A percentile compares a stretch with the other conserved stretches of the same genome.
Conservation (phyloP, 371 early-diverging fungal genomes). For the Mycotypha africana region DNA sequence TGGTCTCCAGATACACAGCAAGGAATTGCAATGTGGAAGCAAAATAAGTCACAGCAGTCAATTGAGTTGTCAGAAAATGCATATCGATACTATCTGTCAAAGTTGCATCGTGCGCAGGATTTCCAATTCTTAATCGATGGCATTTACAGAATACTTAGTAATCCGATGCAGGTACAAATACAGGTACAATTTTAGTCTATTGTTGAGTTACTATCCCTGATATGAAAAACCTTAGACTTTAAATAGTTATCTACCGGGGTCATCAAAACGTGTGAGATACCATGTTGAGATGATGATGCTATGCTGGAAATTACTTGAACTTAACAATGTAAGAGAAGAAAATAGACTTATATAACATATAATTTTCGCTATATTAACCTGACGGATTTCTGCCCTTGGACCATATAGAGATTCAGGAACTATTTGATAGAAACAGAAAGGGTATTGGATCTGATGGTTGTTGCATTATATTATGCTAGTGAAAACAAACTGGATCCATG, state of each 20-base stretch:
- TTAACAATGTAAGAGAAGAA: slow-evolving; percentile 56
- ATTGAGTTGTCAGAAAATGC: slow-evolving; percentile 35
- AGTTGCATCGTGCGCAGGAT: slow-evolving; percentile 69
- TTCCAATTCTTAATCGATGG: slow-evolving; percentile 65
- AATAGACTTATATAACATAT: no score
- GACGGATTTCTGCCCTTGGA: no score
- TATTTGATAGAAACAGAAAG: slow-evolving; percentile 73
- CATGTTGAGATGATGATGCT: slow-evolving; percentile 67
- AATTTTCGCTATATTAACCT: no score
- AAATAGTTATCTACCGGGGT: slow-evolving; percentile 67
- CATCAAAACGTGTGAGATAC: slow-evolving; percentile 52
- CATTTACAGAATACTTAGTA: slow-evolving; percentile 66
- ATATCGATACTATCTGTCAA: slow-evolving; percentile 62
- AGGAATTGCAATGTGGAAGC: no score
- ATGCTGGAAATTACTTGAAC: slow-evolving; percentile 69
- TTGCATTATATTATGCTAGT: slow-evolving; percentile 59
- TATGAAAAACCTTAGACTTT: no score
- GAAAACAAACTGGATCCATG: slow-evolving; percentile 61
- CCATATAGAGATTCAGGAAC: slow-evolving; percentile 62
- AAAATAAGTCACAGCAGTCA: neutral
- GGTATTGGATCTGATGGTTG: slow-evolving; percentile 59
- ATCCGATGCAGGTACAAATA: slow-evolving; percentile 58
- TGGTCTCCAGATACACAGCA: no score
- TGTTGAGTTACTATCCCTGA: no score
- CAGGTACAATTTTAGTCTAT: no score